Evolutionary conservation across 2,329 filamentous ascomycete genomes (phyloP).

Genomic region (Penicillium corylophilum): DNA sequence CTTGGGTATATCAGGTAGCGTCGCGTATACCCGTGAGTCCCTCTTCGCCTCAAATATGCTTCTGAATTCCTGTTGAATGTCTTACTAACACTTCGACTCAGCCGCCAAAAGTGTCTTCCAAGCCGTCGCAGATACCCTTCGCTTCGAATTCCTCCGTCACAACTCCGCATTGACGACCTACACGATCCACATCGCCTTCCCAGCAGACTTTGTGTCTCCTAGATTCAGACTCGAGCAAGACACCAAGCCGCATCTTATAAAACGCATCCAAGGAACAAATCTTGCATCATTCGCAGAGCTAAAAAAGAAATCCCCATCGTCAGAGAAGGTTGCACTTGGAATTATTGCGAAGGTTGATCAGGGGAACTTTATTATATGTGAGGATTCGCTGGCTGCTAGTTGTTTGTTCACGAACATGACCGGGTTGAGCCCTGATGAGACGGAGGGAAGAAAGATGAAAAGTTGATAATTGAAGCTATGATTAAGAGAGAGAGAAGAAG

Average conservation of each 20-base stretch:
- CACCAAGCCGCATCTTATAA: constrained; percentile 3
- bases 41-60: background rate
- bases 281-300: constrained; percentile 2
- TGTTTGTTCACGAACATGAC: too few relatives aligned
- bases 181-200: constrained; percentile 7
- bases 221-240: constrained; percentile 26
- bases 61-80: background rate
- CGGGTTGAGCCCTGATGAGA: too few relatives aligned
- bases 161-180: background rate
- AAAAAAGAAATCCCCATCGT: background rate
- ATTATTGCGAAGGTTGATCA: constrained; percentile 1
- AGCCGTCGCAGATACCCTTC: constrained; percentile 6
- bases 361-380: constrained; percentile 4
- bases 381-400: too few relatives aligned
- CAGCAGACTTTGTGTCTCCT: constrained; percentile 1
- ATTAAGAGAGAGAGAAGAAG: too few relatives aligned
- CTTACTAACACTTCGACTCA: background rate
- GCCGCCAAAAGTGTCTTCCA: constrained; percentile 5
- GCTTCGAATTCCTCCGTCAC: constrained; percentile 5
- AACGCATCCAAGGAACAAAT: constrained; percentile 3
- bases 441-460: too few relatives aligned
- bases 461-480: too few relatives aligned
- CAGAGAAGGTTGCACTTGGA: background rate
- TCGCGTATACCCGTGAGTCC: constrained; percentile 1
- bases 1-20: background rate